Percentiles rank a stretch among this genome's conserved stretches.
phyloP scores from a whole-genome alignment of 1,284 basidiomycete genomes.

The Cutaneotrichosporon dermatis region DNA sequence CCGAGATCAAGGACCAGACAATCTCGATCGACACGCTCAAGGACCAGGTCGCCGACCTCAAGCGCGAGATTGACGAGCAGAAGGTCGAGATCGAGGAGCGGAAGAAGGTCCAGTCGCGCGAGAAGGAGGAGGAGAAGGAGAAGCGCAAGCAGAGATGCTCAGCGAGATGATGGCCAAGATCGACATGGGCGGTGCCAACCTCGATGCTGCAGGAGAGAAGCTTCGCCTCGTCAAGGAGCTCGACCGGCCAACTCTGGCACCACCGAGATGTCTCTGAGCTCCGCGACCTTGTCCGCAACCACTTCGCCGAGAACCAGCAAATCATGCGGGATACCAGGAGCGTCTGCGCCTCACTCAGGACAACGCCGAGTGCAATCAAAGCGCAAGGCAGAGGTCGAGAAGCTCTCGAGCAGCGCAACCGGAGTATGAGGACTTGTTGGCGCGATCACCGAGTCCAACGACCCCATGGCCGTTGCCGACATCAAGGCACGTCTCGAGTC shows the following conservation, averaged over 20 bases:
- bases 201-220: constrained; percentile 37
- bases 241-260: constrained; percentile 23
- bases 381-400: constrained; percentile 82
- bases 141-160: constrained; percentile 98
- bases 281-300: constrained; percentile 65
- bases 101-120: constrained; percentile 72
- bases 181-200: constrained; percentile 56
- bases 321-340: constrained; percentile 82
- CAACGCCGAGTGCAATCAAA: constrained; percentile 81
- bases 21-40: constrained; percentile 94
- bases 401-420: constrained; percentile 73
- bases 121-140: constrained; percentile 97
- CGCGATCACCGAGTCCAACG: not conserved
- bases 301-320: constrained; percentile 82
- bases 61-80: constrained; percentile 84
- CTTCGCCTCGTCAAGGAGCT: constrained; percentile 42
- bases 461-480: constrained; percentile 8
- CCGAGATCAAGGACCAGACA: constrained; percentile 89
- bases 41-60: constrained; percentile 87
- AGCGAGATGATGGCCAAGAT: constrained; percentile 99
- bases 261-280: constrained; percentile 57
- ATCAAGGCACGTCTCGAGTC: constrained; percentile 82
- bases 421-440: constrained; percentile 95
- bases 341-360: constrained; percentile 83
- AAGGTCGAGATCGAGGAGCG: constrained; percentile 74